Conservation (phyloP, 345 rosid genomes). For the Populus euphratica region DNA sequence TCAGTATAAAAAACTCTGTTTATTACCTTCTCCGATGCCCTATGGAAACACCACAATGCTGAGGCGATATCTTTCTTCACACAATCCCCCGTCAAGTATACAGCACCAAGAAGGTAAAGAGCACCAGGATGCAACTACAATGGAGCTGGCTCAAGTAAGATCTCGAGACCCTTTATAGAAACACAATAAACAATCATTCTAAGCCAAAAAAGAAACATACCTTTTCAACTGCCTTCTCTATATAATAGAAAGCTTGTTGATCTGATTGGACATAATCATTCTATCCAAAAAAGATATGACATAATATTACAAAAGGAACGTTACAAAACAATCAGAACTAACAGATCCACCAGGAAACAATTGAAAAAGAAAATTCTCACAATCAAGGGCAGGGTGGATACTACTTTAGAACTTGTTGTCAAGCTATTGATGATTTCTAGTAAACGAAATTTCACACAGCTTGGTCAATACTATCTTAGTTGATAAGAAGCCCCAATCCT, state of each 20-base stretch:
- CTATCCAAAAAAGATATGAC: too few relatives aligned
- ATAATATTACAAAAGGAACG: too few relatives aligned
- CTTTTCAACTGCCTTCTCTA: constrained; percentile 46
- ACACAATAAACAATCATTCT: constrained; percentile 1
- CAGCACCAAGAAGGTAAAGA: constrained; percentile 83
- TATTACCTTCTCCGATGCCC: constrained; percentile 79
- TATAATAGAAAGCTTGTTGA: not conserved
- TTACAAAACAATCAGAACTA: constrained; percentile 34
- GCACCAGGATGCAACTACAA: constrained; percentile 93
- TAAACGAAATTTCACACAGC: too few relatives aligned
- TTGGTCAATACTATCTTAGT: too few relatives aligned
- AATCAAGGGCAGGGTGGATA: too few relatives aligned
- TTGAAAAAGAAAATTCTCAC: not conserved
- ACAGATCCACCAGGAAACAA: constrained; percentile 38
- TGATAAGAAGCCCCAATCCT: too few relatives aligned
- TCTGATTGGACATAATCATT: too few relatives aligned
- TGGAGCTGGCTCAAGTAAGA: constrained; percentile 28
- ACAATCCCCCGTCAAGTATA: constrained; percentile 82
- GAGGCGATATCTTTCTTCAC: constrained; percentile 87
- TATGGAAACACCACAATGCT: constrained; percentile 90
- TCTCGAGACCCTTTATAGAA: constrained; percentile 2
- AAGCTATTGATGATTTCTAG: too few relatives aligned
- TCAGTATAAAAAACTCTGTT: not conserved
- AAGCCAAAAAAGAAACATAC: constrained; percentile 30
- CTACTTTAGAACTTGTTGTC: too few relatives aligned